Base-by-base conservation (phyloP, 2,329 filamentous ascomycete genomes). In the Colletotrichum zoysiae region DNA sequence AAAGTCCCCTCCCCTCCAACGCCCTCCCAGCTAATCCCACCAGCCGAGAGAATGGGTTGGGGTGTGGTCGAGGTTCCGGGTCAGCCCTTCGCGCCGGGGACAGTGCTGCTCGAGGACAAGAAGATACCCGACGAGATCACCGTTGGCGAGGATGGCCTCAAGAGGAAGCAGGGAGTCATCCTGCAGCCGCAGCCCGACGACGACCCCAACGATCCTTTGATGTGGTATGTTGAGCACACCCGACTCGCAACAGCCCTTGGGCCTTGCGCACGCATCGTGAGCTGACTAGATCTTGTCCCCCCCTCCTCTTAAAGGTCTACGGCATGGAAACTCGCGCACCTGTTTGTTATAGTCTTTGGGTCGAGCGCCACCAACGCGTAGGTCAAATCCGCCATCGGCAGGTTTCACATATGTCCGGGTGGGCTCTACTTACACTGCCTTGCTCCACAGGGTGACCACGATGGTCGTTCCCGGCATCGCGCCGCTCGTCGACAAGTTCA, bases 61-160 rank as follows among this genome's bases (percentile, higher is more conserved):
- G 46, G 46, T 23, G 46, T 48, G 20, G n/a, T 48, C 46, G 46
- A 48, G 20, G 23, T n/a, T 12, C 46, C 46, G 9, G 46, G 46
- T 5, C 20, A n/a, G 9, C 20, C n/a, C 8, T 48, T 48, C 4
- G 46, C 46, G n/a, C 46, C 46, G 9, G 46, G 46, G 12, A 48
- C 46, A 2, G 46, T 48, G 16, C 4, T 48, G 20, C 46, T 48
- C 9, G 46, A 48, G n/a, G 46, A 48, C 46, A 48, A 48, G 46
- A 48, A 48, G 46, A 48, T 48, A 48, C 46, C 46, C 46, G n/a
- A 48, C 46, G 46, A 48, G 9, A 48, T 48, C 46, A 48, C 46
- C 20, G 12, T 48, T 23, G 46, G 46, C 9, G 46, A 48, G 4
- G 46, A 48, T 23, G 46, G 46, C 20, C 46, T 48, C n/a, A 48